Conservation (phyloP, 2,329 filamentous ascomycete species). For the Paraconiothyrium brasiliense region DNA sequence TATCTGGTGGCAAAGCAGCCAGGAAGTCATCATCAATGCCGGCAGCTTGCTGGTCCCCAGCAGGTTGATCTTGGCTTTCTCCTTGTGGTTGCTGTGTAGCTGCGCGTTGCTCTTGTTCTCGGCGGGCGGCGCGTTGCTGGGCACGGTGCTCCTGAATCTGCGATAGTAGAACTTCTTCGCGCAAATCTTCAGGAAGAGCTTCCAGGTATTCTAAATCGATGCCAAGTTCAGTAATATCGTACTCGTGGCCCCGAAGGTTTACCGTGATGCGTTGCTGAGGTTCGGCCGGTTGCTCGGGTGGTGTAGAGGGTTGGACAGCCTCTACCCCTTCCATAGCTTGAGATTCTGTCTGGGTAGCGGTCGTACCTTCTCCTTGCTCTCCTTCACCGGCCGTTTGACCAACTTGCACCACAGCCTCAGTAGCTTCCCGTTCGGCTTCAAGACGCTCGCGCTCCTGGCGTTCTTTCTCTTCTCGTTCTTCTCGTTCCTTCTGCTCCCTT, state of each 20-base stretch:
- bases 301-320: conserved; percentile 51
- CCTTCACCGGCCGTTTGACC: conserved; percentile 32
- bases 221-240: conserved; percentile 92
- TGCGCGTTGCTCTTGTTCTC: conserved; percentile 62
- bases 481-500: conserved; percentile 65
- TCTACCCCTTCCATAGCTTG: conserved; percentile 83
- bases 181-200: conserved; percentile 95
- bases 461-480: conserved; percentile 56
- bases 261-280: conserved; percentile 73
- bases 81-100: conserved; percentile 13
- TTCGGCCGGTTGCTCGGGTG: conserved; percentile 48
- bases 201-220: conserved; percentile 95
- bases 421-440: conserved; percentile 52
- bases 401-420: conserved; percentile 51
- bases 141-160: conserved; percentile 70
- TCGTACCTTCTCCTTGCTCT: conserved; percentile 49
- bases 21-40: conserved; percentile 94
- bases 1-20: conserved; percentile 88
- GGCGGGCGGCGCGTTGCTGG: conserved; percentile 8
- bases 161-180: conserved; percentile 94
- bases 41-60: conserved; percentile 58
- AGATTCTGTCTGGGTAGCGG: conserved; percentile 49
- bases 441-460: conserved; percentile 55
- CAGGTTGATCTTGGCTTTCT: conserved; percentile 44
- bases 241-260: conserved; percentile 83